Evolutionary conservation across 73 alveolate genomes (phyloP), one percentile per base, ranked within the genome.

Genomic region (Paraurostyla sp.): DNA sequence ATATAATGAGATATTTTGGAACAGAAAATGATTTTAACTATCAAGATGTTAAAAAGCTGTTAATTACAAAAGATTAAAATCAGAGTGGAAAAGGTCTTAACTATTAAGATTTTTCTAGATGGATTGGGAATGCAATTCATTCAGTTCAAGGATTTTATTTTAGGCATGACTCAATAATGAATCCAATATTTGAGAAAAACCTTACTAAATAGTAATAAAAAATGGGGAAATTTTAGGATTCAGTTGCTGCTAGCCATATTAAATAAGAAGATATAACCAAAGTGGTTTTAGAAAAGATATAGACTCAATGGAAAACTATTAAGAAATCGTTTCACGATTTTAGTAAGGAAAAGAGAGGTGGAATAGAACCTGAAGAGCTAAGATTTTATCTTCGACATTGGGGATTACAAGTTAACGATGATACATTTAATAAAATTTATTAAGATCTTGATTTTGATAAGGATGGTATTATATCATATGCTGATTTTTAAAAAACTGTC

Each of bases 121-220:
- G 92, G 92, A 81, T 85, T 0, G 92, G 92, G 11, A 83, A 83
- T 60, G 52, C 63, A 13, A 83, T 83, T n/a, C 85, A 83, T 35
- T 43, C 92, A 0, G 85, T 60, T 3, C 35, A 83, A 63, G 92
- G 92, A 0, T 83, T 83, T 33, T 83, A 83, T 69, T 83, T 83
- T 51, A 40, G 92, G 18, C 92, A 83, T 63, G 92, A 83, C 45
- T 83, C 92, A 3, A 38, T 63, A 1, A 83, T 52, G 84, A 83
- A 83, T 45, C 84, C 85, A 9, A 49, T 43, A 1, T 60, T 23
- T 63, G 92, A 83, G 76, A 83, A 25, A n/a, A 85, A 71, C 36
- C 35, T 9, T 15, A 76, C 22, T 16, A 85, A 71, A 25, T 50
- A 18, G 30, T 27, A 85, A 23, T 18, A 57, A 3, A 41, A 45